Evolutionary conservation across 805 yeast genomes (phyloP).

Genomic region (Brettanomyces custersianus): DNA sequence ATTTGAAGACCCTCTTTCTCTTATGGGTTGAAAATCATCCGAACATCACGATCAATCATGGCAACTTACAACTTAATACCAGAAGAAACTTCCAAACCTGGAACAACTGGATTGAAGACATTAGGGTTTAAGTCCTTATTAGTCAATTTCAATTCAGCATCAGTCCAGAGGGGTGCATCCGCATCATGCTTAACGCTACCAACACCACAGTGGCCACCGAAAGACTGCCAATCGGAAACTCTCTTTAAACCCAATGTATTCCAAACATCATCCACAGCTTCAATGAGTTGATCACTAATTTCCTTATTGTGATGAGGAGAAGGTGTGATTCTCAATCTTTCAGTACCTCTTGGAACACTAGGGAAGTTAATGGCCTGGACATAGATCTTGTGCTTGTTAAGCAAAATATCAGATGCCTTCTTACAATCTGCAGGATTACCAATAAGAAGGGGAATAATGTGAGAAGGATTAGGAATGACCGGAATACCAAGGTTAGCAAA

Average conservation of each 20-base stretch:
- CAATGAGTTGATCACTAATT: conserved; percentile 65
- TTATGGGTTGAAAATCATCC: too few species aligned
- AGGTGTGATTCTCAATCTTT: conserved; percentile 95
- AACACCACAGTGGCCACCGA: conserved; percentile 90
- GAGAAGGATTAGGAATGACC: conserved; percentile 95
- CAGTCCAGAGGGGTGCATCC: conserved; percentile 79
- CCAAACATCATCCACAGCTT: conserved; percentile 76
- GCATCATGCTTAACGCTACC: conserved; percentile 41
- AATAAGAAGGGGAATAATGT: conserved; percentile 89
- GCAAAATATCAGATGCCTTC: conserved; percentile 79
- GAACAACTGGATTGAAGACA: conserved; percentile 53
- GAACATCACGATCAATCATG: too few species aligned
- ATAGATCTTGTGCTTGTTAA: conserved; percentile 77
- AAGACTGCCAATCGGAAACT: conserved; percentile 63
- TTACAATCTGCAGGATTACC: conserved; percentile 94
- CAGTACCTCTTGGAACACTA: conserved; percentile 92
- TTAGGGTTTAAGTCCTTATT: conserved; percentile 59
- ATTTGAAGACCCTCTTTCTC: too few species aligned
- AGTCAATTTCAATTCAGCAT: conserved; percentile 57
- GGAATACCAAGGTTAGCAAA: conserved; percentile 75
- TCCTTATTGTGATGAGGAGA: conserved; percentile 91
- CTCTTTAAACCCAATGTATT: conserved; percentile 65
- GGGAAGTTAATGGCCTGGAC: conserved; percentile 99
- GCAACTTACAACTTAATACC: conserved; percentile 35
- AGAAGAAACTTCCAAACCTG: conserved; percentile 61